phyloP scores from a whole-genome alignment of 345 rosid species.

The Gossypium longicalyx region DNA sequence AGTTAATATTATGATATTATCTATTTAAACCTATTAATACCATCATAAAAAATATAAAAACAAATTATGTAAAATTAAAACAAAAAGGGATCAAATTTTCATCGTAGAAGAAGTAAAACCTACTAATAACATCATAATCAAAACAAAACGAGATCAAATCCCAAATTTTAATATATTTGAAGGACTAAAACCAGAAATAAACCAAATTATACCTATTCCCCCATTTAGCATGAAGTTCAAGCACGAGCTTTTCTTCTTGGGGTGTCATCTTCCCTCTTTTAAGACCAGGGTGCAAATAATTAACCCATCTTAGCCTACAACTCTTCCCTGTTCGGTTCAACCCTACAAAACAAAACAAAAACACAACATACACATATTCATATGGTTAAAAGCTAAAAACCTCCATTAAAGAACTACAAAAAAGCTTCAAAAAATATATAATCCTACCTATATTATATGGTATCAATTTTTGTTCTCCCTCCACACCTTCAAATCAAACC shows the following conservation, averaged over 20 bases:
- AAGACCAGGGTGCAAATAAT: conserved; percentile 92
- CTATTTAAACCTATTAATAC: too few relatives aligned
- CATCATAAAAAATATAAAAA: too few relatives aligned
- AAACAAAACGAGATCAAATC: too few relatives aligned
- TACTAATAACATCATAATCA: too few relatives aligned
- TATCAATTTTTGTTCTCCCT: conserved; percentile 62
- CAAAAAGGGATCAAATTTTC: too few relatives aligned
- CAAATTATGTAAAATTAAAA: too few relatives aligned
- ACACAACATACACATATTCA: too few relatives aligned
- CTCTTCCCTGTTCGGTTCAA: conserved; percentile 96
- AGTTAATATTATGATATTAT: too few relatives aligned
- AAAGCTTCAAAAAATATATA: conserved; percentile 35
- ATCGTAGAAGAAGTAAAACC: too few relatives aligned
- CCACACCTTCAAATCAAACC: conserved; percentile 52
- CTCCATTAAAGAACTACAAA: conserved; percentile 30
- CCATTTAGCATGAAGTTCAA: conserved; percentile 92
- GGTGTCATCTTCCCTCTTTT: conserved; percentile 96
- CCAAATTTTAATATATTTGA: too few relatives aligned
- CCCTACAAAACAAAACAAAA: conserved; percentile 70
- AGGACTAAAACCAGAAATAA: background rate
- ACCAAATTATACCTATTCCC: conserved; percentile 76
- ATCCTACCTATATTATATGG: conserved; percentile 48
- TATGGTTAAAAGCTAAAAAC: conserved; percentile 40
- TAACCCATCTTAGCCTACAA: conserved; percentile 99
- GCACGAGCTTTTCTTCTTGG: conserved; percentile 82